phyloP scores from a whole-genome alignment of 805 yeast species.

The Saccharomyces eubayanus region DNA sequence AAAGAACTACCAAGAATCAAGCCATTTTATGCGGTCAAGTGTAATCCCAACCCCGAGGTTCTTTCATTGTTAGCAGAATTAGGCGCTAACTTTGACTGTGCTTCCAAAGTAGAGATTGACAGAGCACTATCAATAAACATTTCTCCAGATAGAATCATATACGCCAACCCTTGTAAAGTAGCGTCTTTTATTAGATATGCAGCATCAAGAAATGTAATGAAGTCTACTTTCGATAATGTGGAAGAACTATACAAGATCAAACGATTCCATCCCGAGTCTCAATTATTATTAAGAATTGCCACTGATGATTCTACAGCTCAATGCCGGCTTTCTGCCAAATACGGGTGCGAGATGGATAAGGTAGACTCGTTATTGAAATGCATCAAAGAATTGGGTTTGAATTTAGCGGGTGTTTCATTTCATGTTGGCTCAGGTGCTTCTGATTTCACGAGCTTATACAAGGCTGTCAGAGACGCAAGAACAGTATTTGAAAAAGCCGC shows the following conservation, averaged over 20 bases:
- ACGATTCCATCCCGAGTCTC: conserved; percentile 58
- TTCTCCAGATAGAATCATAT: conserved; percentile 59
- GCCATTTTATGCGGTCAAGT: conserved; percentile 93
- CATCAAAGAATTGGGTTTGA: conserved; percentile 54
- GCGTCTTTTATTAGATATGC: conserved; percentile 73
- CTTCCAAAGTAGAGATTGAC: conserved; percentile 78
- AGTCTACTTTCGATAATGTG: conserved; percentile 84
- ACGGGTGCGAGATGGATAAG: conserved; percentile 63
- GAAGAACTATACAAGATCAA: conserved; percentile 75
- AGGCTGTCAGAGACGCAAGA: conserved; percentile 67
- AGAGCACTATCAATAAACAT: conserved; percentile 55
- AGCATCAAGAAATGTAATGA: conserved; percentile 41
- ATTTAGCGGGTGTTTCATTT: conserved; percentile 81
- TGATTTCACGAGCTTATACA: conserved; percentile 55
- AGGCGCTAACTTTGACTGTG: conserved; percentile 87
- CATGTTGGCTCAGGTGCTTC: conserved; percentile 93
- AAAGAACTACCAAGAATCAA: conserved; percentile 58
- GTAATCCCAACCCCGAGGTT: conserved; percentile 67
- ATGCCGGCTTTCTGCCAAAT: conserved; percentile 80
- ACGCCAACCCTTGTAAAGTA: conserved; percentile 94
- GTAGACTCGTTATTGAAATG: conserved; percentile 48
- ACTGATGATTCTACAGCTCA: conserved; percentile 87
- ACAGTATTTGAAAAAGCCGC: conserved; percentile 54
- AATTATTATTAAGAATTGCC: conserved; percentile 67
- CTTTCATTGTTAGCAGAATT: conserved; percentile 46